Base-by-base conservation (phyloP, 352 stramenopile species). In the Globisporangium canariense region DNA sequence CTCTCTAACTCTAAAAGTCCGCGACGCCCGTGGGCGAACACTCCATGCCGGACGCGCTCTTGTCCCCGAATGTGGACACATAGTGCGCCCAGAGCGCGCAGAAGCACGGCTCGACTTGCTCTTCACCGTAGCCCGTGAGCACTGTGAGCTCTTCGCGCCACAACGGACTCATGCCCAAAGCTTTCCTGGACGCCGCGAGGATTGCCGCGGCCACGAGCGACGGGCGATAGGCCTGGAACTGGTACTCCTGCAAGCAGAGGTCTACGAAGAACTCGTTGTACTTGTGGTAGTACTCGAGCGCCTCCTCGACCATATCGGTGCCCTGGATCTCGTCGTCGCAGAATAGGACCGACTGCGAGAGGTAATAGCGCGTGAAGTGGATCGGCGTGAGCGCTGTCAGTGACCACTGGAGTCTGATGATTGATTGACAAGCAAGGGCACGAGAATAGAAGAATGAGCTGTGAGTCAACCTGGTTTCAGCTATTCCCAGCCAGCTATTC, bases 251-350 rank as follows among this genome's bases (percentile, higher is more conserved):
- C 28, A 96, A 67, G 50, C 83, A 89, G n/a, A 96, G 73, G 53
- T 96, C 85, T 40, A 89, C 80, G 28, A 96, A 90, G 62, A 93
- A 93, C 59, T 94, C 87, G 65, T 84, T 81, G 70, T 94, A 93
- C 54, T 93, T 93, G 71, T 75, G 74, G 65, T 90, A 92, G 60
- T 94, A 93, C 52, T 77, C 76, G 65, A 86, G 74, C 47, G 85
- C 81, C 68, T 94, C 83, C 63, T 92, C 81, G 50, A 89, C 79
- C 5, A 96, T 73, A 40, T 87, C 80, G 0, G 76, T 72, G 68
- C 82, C 79, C 46, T 94, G 75, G 63, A 96, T 73, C 67, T 79
- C 74, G 60, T 96, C 87, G 67, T 96, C 79, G 18, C 76, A 77
- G 63, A 93, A 96, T 25, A 96, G 64, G 51, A 92, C 83, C 0